Percentiles rank a stretch among this genome's conserved stretches.
Conservation (phyloP, 768 basidiomycete genomes). For the Calocera viscosa region DNA sequence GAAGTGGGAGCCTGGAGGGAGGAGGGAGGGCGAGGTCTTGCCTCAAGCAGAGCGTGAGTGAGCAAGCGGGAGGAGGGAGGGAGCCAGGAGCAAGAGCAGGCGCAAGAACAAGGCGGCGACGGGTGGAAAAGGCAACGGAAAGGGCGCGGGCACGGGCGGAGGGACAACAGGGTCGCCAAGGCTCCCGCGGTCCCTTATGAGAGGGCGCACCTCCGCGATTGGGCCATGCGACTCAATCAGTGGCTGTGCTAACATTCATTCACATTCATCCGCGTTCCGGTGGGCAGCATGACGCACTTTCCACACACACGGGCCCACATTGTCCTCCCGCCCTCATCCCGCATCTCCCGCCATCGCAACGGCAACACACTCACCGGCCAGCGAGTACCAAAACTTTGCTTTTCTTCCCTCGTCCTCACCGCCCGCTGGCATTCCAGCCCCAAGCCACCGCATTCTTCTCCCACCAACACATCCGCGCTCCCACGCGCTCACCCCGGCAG, state of each 20-base stretch:
- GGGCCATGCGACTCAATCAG: not conserved
- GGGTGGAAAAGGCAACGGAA: not conserved
- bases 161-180: conserved; percentile 7
- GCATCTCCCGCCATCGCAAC: no score
- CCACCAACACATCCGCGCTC: no score
- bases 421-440: no score
- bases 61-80: not conserved
- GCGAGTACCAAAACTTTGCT: no score
- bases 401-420: no score
- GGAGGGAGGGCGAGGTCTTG: not conserved
- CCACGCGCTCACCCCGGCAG: no score
- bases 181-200: not conserved
- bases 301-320: no score
- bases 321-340: no score
- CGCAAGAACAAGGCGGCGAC: not conserved
- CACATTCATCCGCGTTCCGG: no score
- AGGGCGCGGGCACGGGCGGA: not conserved
- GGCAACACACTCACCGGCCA: no score
- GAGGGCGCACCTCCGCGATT: not conserved
- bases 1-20: not conserved
- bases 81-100: not conserved
- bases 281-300: no score
- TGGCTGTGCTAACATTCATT: not conserved
- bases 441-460: no score
- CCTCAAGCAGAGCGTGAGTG: not conserved